These are phyloP conservation scores for Suillus paluster DNA, from an alignment of 768 basidiomycete species.

Conservation along the genomic window DNA sequence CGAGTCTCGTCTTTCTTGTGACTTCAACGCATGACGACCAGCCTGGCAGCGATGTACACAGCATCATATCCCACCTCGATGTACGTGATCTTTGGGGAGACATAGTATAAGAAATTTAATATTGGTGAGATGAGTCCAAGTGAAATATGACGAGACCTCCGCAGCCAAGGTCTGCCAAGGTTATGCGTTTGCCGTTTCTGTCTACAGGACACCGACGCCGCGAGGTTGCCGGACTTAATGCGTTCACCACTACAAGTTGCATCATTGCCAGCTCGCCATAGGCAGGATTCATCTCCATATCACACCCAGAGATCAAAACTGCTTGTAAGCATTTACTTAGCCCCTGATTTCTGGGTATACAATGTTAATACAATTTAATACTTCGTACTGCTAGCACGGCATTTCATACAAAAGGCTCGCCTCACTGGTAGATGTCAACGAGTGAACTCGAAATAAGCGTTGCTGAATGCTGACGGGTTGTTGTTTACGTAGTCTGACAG, in stretches of 20 bases:
- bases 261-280: no score
- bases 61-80: no score
- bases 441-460: constrained; percentile 47
- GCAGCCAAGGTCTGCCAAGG: not conserved
- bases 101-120: no score
- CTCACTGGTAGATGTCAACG: constrained; percentile 40
- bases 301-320: not conserved
- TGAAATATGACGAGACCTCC: no score
- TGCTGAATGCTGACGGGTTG: constrained; percentile 34
- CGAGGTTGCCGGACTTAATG: not conserved
- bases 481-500: constrained; percentile 37
- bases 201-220: not conserved
- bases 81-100: not conserved
- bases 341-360: not conserved
- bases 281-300: no score
- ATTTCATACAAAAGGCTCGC: no score
- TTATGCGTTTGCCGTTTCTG: not conserved
- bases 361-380: not conserved
- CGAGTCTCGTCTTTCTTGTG: not conserved
- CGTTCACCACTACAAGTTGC: not conserved
- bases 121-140: not conserved
- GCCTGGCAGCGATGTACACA: no score
- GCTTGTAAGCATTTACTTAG: not conserved
- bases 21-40: no score
- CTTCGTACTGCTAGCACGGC: not conserved